phyloP scores from a whole-genome alignment of 441 rosid species.

The Sinapis alba region DNA sequence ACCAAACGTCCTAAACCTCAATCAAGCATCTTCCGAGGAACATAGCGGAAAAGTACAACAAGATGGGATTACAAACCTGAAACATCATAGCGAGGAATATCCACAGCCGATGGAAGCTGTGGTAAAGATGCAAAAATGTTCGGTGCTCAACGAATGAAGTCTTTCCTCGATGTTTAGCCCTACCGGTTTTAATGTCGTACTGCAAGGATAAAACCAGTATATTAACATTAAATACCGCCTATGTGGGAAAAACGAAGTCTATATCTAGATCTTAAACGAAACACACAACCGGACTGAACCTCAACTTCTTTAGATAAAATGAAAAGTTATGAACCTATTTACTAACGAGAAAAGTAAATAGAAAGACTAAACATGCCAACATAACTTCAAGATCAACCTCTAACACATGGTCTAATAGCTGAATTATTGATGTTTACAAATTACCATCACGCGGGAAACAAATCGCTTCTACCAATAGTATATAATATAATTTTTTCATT shows the following conservation, averaged over 20 bases:
- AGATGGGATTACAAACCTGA: conserved; percentile 64
- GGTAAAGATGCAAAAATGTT: conserved; percentile 95
- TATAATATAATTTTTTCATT: not conserved
- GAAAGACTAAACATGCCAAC: conserved; percentile 7
- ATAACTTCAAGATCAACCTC: conserved; percentile 8
- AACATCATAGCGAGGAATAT: conserved; percentile 97
- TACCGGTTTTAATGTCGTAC: conserved; percentile 70
- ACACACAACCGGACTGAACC: conserved; percentile 6
- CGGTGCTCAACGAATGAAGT: conserved; percentile 99
- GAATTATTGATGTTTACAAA: not conserved
- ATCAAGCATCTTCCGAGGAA: conserved; percentile 13
- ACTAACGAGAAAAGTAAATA: conserved; percentile 16
- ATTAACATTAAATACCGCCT: conserved; percentile 23
- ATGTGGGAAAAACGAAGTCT: conserved; percentile 1
- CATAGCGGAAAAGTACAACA: not conserved
- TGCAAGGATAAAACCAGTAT: conserved; percentile 41
- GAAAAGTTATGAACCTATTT: conserved; percentile 18
- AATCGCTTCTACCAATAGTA: not conserved
- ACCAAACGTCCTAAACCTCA: conserved; percentile 8
- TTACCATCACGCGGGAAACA: not conserved
- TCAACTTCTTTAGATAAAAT: conserved; percentile 8
- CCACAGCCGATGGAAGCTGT: conserved; percentile 99
- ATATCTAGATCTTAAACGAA: conserved; percentile 11
- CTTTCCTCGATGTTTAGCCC: conserved; percentile 77
- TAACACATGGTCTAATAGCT: conserved; percentile 23